Percentiles rank a stretch among this genome's conserved stretches.
Conservation (phyloP, 106 monocot genomes). For the Dendrobium catenatum region DNA sequence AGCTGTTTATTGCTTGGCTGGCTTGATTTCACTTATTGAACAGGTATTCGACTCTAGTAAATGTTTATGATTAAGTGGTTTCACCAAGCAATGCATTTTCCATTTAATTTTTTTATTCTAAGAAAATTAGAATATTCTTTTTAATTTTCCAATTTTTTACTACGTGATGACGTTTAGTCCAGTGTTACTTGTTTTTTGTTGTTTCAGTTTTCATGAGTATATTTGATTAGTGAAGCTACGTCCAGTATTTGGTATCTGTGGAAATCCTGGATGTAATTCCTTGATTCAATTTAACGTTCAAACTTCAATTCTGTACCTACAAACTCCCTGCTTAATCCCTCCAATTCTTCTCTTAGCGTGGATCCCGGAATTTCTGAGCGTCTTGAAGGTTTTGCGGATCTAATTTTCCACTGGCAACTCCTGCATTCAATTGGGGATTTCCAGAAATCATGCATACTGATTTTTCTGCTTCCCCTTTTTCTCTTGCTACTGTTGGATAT, state of each 20-base stretch:
- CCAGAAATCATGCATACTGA: too few relatives aligned
- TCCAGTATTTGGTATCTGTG: background rate
- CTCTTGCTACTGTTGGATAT: too few relatives aligned
- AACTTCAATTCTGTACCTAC: too few relatives aligned
- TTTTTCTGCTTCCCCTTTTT: too few relatives aligned
- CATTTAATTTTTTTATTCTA: background rate
- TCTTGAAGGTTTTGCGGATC: too few relatives aligned
- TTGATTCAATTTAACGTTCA: too few relatives aligned
- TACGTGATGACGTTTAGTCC: background rate
- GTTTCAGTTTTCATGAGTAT: background rate
- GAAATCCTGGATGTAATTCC: too few relatives aligned
- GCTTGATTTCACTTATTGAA: conserved; percentile 87
- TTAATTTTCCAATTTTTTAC: background rate
- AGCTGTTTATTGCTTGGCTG: conserved; percentile 67
- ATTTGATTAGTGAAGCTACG: background rate
- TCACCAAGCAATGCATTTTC: background rate
- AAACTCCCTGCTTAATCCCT: too few relatives aligned
- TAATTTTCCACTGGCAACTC: too few relatives aligned
- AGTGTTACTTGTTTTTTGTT: background rate
- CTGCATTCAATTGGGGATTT: too few relatives aligned
- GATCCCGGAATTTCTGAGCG: too few relatives aligned
- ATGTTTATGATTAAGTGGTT: background rate
- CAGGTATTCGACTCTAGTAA: conserved; percentile 41
- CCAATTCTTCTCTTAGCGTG: too few relatives aligned
- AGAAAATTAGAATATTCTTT: background rate